Base-by-base conservation (phyloP, 345 rosid species). In the Eucalyptus marginata region DNA sequence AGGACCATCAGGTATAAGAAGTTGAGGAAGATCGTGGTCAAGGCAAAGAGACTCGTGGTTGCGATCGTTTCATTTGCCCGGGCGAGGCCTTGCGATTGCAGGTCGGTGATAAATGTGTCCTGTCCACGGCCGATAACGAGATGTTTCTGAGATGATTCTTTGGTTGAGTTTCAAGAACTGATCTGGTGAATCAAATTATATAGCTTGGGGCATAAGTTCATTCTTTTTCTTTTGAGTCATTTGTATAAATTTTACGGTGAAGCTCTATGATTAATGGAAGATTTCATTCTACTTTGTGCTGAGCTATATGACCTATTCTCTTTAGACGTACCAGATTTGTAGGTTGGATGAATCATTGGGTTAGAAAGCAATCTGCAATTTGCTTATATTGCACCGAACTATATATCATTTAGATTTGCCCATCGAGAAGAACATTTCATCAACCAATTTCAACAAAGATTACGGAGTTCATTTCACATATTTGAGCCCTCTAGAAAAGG, bases 1-100 rank as follows among this genome's bases (percentile, higher is more conserved):
- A 76, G 47, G 46, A 12, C 11, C 47, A 20, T 76, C 47, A 76
- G 84, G 84, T 40, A 25, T 76, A 76, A 76, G 84, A 76, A 20
- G 50, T 81, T 89, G 4, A 44, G 85, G 25, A 88, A 49, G 31
- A 92, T 88, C 68, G 86, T 89, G 22, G 86, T 90, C 52, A 92
- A 92, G 90, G 92, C 90, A 62, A 91, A 89, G 91, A 89, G 88
- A 7, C 89, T 88, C 31, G 89, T 87, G 49, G 90, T 92, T 5
- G 90, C 94, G 24, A 31, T 92, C 10, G 87, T 92, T 46, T 90
- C 94, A 56, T 86, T 87, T 20, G 51, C 88, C 89, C 89, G 90
- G 46, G 29, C 88, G 5, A 87, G 90, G 86, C 89, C 93, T 86
- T 91, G 94, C 86, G 71, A 54, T 54, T 89, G 91, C 86, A 86